These are phyloP conservation scores for Uronychia setigera DNA, from an alignment of 73 alveolate species.

Conservation along the genomic window DNA sequence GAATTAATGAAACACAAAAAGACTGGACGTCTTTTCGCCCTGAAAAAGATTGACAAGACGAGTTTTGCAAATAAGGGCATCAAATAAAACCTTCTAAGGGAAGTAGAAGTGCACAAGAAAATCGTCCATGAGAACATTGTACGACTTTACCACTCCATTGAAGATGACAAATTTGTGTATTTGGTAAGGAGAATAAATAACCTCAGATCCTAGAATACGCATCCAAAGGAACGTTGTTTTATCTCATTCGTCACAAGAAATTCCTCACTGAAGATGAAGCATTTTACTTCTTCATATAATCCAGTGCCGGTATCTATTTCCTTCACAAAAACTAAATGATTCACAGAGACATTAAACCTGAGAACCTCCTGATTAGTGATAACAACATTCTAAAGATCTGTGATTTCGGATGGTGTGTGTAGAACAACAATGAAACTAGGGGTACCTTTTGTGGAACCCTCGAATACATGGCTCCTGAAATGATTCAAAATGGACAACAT, in stretches of 20 bases:
- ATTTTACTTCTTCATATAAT: conserved; percentile 73
- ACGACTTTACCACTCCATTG: conserved; percentile 79
- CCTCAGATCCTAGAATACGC: conserved; percentile 78
- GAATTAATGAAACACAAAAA: conserved; percentile 66
- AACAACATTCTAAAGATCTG: conserved; percentile 85
- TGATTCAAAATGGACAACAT: conserved; percentile 82
- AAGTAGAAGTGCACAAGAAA: conserved; percentile 78
- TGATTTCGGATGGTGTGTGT: conserved; percentile 98
- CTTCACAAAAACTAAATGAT: conserved; percentile 78
- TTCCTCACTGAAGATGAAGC: conserved; percentile 81
- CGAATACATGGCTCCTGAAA: conserved; percentile 99
- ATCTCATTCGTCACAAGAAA: conserved; percentile 53
- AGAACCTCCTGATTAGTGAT: conserved; percentile 85
- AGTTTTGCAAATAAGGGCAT: conserved; percentile 34
- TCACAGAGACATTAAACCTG: conserved; percentile 95
- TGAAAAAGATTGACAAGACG: conserved; percentile 76
- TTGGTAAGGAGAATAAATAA: conserved; percentile 15
- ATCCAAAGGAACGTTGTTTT: conserved; percentile 73
- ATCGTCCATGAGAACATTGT: conserved; percentile 81
- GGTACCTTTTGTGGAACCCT: conserved; percentile 98
- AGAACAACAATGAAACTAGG: conserved; percentile 61
- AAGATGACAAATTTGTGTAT: conserved; percentile 73
- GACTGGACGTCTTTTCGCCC: conserved; percentile 68
- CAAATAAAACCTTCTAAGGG: conserved; percentile 55
- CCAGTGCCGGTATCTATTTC: conserved; percentile 75